Base-by-base conservation (phyloP, 139 green algal genomes). In the Auxenochlorella pyrenoidosa region DNA sequence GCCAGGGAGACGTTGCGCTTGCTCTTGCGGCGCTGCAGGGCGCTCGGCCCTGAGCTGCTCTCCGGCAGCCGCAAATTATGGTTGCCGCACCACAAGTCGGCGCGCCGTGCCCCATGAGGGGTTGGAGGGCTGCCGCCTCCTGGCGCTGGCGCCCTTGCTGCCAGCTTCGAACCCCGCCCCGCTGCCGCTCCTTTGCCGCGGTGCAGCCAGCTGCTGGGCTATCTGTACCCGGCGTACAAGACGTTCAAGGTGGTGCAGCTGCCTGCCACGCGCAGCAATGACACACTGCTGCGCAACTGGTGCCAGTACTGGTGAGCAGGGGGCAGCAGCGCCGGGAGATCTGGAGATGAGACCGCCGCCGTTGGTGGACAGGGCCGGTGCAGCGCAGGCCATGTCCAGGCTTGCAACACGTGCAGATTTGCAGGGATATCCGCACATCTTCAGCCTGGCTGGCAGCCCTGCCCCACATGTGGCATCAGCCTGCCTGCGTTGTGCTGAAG, bases 241-340 rank as follows among this genome's bases (percentile, higher is more conserved):
- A 91, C 83, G n/a, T 94, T 86, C 85, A 95, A 95, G 79, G 87
- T 90, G 38, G 47, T 95, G 32, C 70, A 92, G 51, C 65, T 85
- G 38, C 80, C 80, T 10, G 80, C 80, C 38, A 85, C 80, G 28
- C 80, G 80, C 18, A 75, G 54, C 68, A 87, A 95, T 12, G 54
- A 66, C 59, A 88, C 88, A 19, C 68, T 78, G 30, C 51, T 93
- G 5, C 78, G 84, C 38, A 71, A 92, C 1, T 95, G 92, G 92
- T 91, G 85, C 75, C 91, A 84, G 28, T 95, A 95, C 72, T 95
- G 92, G 92, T 94, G 72, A 36, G 90, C 22, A 5, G 40, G 24
- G 40, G 30, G 32, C 19, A n/a, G n/a, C n/a, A n/a, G n/a, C n/a
- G n/a, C n/a, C n/a, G n/a, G n/a, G n/a, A n/a, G n/a, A n/a, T n/a